phyloP scores from a whole-genome alignment of 176 grass and related monocot species.

The Echinochloa phyllopogon region DNA sequence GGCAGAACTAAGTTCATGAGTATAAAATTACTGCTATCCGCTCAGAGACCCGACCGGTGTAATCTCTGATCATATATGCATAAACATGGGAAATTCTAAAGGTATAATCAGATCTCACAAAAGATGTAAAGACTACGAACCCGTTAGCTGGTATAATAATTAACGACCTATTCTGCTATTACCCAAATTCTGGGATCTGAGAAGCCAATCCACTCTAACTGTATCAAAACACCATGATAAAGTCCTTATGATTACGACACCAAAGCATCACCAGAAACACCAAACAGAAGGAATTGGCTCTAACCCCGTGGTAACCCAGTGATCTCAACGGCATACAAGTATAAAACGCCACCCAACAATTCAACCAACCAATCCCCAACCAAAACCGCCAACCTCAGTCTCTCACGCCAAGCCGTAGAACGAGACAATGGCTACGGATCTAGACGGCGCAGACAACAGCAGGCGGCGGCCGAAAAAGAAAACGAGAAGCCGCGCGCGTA shows the following conservation, averaged over 20 bases:
- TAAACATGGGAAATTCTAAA: background rate
- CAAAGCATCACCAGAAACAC: background rate
- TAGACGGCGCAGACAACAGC: background rate
- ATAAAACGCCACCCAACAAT: no score
- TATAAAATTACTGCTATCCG: background rate
- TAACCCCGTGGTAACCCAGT: background rate
- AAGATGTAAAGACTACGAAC: background rate
- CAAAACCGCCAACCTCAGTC: background rate
- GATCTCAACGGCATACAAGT: background rate
- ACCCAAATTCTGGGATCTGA: slow-evolving; percentile 30
- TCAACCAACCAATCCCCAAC: background rate
- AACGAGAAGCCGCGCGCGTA: background rate
- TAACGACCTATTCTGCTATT: background rate
- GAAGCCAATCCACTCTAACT: background rate
- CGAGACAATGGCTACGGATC: background rate
- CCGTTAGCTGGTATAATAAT: background rate
- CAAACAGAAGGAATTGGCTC: background rate
- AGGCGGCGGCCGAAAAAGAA: background rate
- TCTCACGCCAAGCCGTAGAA: background rate
- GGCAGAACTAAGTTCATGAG: background rate
- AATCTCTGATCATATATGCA: background rate
- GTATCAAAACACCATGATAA: background rate
- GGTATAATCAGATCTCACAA: background rate
- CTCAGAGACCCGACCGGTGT: background rate
- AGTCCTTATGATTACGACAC: background rate